Evolutionary conservation across 2,329 filamentous ascomycete species (phyloP), one percentile per base, ranked within the genome.

Genomic region (Tricladium varicosporioides): DNA sequence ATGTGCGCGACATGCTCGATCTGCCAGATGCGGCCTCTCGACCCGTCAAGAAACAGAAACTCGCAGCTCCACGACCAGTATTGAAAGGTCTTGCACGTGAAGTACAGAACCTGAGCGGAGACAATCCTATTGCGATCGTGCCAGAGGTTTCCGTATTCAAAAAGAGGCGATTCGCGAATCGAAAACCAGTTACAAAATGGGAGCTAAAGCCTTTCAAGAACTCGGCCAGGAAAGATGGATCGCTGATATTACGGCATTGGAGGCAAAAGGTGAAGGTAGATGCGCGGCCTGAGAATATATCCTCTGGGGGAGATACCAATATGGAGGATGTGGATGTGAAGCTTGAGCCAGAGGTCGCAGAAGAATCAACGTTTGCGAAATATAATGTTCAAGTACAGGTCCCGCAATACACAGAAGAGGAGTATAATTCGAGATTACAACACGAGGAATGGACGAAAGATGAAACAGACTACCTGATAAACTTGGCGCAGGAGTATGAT

Each of bases 401-500:
- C 36, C 91, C 92, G 0, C 80, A 86, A 59, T 97, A 97, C 73
- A 91, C 84, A 60, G 88, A 95, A 61, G 90, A 92, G 61, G 88
- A 96, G 71, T 99, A 99, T 74, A 82, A 87, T 59, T 80, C 84
- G 56, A 84, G 88, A 60, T 74, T 99, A 51, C 81, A 85, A 65
- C 88, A 80, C 68, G 78, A 84, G 13, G 86, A 93, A 65, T 99
- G 94, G 94, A 87, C 89, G 13, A 91, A 88, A 68, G 88, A 94
- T 66, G 94, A 99, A 74, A 99, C 94, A 8, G 92, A 97, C 70
- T 97, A 97, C 69, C 75, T 99, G 61, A 82, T 97, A 70, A 77
- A 83, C 2, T 71, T 93, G 36, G 89, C 85, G 13, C 81, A 81
- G 56, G 88, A 92, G 48, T 96, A 86, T 69, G 91, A 96, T 69